Conservation (phyloP, 139 green algal species). For the Chlamydomonas sp. region DNA sequence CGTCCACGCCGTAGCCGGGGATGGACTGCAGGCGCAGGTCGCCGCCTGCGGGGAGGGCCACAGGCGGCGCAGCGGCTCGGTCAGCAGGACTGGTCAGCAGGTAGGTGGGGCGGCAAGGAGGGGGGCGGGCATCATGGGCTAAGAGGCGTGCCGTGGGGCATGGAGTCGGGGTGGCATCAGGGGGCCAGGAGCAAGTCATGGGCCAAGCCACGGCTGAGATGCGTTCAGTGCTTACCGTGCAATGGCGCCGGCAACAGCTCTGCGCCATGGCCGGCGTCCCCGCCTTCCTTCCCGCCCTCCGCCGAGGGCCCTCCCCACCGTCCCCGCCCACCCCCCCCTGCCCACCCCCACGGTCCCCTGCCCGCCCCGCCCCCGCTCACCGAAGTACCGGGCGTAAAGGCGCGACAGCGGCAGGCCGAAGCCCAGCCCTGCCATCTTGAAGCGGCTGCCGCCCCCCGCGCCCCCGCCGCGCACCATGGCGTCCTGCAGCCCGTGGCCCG, state of each 20-base stretch:
- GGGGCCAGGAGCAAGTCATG: too few species aligned
- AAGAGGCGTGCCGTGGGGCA: not conserved
- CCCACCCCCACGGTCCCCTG: not conserved
- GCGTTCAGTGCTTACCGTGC: too few species aligned
- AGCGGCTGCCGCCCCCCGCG: constrained; percentile 35
- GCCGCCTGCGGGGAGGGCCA: constrained; percentile 54
- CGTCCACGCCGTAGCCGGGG: constrained; percentile 85
- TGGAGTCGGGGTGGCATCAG: not conserved
- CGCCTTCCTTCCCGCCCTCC: not conserved
- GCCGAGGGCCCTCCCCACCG: too few species aligned
- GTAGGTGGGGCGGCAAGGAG: not conserved
- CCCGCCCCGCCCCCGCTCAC: constrained; percentile 14
- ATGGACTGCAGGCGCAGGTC: constrained; percentile 75
- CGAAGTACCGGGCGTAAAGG: constrained; percentile 91
- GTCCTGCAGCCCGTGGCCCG: constrained; percentile 2
- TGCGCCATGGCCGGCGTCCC: too few species aligned
- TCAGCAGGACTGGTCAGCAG: not conserved
- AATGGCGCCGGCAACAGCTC: too few species aligned
- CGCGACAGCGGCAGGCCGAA: constrained; percentile 91
- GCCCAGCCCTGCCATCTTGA: constrained; percentile 81
- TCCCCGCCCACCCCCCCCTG: too few species aligned
- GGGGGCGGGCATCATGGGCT: not conserved
- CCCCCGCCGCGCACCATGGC: not conserved
- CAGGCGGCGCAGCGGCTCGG: not conserved
- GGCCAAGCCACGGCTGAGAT: too few species aligned